phyloP scores from a whole-genome alignment of 108 stramenopile species.

The Aurantiochytrium sp. region DNA sequence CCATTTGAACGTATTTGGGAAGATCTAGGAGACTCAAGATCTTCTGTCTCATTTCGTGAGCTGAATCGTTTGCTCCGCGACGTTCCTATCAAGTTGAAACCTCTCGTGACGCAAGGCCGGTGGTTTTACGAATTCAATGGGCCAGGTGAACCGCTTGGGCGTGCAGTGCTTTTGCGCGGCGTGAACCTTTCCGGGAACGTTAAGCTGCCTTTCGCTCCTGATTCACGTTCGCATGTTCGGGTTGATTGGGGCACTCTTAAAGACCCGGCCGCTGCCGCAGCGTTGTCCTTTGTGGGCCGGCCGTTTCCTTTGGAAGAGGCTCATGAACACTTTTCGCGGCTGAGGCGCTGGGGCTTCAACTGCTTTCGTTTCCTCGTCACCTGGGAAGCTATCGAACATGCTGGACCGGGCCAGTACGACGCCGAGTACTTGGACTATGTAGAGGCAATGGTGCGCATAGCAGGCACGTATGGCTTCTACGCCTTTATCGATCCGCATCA shows the following conservation, averaged over 20 bases:
- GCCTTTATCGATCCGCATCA: slow-evolving; percentile 44
- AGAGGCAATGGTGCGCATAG: neutral
- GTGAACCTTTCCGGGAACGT: slow-evolving; percentile 7
- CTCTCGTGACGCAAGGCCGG: neutral
- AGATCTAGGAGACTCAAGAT: neutral
- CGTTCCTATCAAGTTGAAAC: neutral
- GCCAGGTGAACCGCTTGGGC: neutral
- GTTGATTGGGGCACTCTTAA: neutral
- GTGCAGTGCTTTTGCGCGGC: neutral
- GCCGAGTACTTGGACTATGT: slow-evolving; percentile 35
- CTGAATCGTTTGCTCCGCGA: neutral
- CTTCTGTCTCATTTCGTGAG: neutral
- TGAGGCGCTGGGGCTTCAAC: slow-evolving; percentile 30
- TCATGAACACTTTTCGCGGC: slow-evolving; percentile 23
- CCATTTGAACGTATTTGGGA: neutral
- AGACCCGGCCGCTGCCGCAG: neutral
- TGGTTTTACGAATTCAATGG: neutral
- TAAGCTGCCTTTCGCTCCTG: neutral
- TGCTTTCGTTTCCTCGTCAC: slow-evolving; percentile 33
- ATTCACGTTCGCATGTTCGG: neutral
- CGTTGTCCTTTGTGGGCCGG: slow-evolving; percentile 32
- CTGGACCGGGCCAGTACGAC: slow-evolving; percentile 39
- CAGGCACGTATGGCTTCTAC: slow-evolving; percentile 20
- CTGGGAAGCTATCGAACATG: slow-evolving; percentile 47
- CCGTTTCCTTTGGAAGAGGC: slow-evolving; percentile 41